phyloP scores from a whole-genome alignment of 2,329 filamentous ascomycete species.

The Gremmenia infestans region DNA sequence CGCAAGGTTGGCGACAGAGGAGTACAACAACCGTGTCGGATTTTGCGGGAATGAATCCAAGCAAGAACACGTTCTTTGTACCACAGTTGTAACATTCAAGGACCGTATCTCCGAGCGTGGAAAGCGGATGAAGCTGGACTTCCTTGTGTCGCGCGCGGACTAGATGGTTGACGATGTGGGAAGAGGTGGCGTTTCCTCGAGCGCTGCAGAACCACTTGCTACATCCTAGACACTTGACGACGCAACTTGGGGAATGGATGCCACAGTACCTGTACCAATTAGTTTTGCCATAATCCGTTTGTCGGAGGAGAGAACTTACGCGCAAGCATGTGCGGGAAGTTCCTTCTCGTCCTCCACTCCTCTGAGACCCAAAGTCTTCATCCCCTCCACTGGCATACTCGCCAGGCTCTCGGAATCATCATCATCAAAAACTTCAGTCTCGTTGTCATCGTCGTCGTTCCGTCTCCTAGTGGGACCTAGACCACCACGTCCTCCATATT shows the following conservation, averaged over 20 bases:
- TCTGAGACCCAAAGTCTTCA: constrained; percentile 57
- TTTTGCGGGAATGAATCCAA: constrained; percentile 97
- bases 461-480: constrained; percentile 49
- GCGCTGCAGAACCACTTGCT: constrained; percentile 99
- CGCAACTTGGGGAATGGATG: constrained; percentile 90
- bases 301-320: constrained; percentile 53
- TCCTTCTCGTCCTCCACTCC: constrained; percentile 80
- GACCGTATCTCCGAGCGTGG: constrained; percentile 89
- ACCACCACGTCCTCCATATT: constrained; percentile 55
- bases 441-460: constrained; percentile 85
- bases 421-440: constrained; percentile 76
- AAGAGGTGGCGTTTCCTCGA: constrained; percentile 91
- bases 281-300: constrained; percentile 23
- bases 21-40: constrained; percentile 97
- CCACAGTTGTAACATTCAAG: constrained; percentile 99
- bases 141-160: constrained; percentile 98
- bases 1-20: constrained; percentile 93
- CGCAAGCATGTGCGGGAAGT: constrained; percentile 90
- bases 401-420: constrained; percentile 71
- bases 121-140: constrained; percentile 91
- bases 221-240: constrained; percentile 93
- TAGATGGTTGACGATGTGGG: constrained; percentile 96
- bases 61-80: constrained; percentile 96
- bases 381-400: constrained; percentile 73
- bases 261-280: constrained; percentile 71